Evolutionary conservation across 352 stramenopile genomes (phyloP), one percentile per base, ranked within the genome.

Genomic region (Globisporangium camurandrum): DNA sequence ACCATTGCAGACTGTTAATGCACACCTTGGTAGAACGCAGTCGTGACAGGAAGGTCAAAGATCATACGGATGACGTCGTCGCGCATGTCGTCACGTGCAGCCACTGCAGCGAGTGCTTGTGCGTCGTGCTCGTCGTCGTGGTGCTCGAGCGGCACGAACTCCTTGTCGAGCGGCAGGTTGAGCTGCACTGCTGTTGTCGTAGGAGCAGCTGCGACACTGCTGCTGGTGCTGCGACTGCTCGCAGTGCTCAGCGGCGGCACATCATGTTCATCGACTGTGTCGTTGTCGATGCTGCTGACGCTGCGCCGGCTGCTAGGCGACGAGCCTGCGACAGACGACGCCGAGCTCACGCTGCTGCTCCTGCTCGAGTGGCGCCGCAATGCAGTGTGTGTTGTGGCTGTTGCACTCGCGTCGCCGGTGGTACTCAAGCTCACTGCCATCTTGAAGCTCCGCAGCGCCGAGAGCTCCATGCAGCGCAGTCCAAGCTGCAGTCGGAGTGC

Each of bases 11-110:
- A 7, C 7, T 16, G 19, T n/a, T 3, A 26, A 14, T 12, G 20
- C 46, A 0, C 33, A 90, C 81, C 78, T 85, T 84, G 64, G 58
- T 87, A 86, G 57, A 93, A 91, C 37, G 69, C 67, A 34, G 77
- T 93, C 27, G 66, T 71, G 28, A 66, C 51, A 12, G 79, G 82
- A 40, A 93, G 55, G 54, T 88, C 75, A 55, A 91, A 91, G 61
- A 93, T 90, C 71, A 77, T 86, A 64, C 82, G 88, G 58, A 93
- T 88, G 51, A 93, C 79, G 60, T 91, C 77, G 53, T 89, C 71
- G 19, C 82, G 72, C 55, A 88, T 55, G 7, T 75, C 50, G 44
- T 91, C 71, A 45, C 74, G 67, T 46, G 56, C 55, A 23, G 67
- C 67, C 19, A 57, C 42, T 19, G 66, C 61, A 3, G 61, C 67